Conservation (phyloP, 805 yeast species). For the Schwanniomyces yamadae region DNA sequence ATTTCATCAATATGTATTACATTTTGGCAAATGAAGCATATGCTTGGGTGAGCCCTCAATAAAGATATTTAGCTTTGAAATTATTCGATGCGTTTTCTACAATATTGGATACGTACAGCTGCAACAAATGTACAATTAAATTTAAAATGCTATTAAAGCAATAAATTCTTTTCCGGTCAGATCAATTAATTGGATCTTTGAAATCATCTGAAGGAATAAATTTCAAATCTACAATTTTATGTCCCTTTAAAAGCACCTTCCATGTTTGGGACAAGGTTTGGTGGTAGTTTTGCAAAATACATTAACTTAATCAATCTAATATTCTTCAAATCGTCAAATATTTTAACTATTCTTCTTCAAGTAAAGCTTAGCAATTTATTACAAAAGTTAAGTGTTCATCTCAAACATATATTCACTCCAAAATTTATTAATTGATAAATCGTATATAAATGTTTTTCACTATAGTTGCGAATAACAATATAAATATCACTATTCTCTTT, state of each 20-base stretch:
- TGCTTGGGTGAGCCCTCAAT: slow-evolving; percentile 1
- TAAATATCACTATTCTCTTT: too few relatives aligned
- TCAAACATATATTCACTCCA: too few relatives aligned
- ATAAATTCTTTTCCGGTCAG: slow-evolving; percentile 11
- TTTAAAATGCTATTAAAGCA: slow-evolving; percentile 13
- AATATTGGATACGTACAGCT: slow-evolving; percentile 8
- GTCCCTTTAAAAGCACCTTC: slow-evolving; percentile 11
- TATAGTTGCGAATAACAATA: too few relatives aligned
- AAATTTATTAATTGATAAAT: too few relatives aligned
- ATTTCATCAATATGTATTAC: slow-evolving; percentile 4
- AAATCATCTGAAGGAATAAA: slow-evolving; percentile 14
- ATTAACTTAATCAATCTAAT: too few relatives aligned
- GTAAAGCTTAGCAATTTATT: too few relatives aligned
- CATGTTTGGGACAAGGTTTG: slow-evolving; percentile 1
- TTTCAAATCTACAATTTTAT: slow-evolving; percentile 12
- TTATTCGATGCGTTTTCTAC: neutral
- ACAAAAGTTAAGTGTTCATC: too few relatives aligned
- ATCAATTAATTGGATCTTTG: slow-evolving; percentile 17
- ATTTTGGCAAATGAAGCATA: slow-evolving; percentile 1
- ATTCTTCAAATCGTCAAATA: too few relatives aligned
- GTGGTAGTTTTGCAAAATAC: neutral
- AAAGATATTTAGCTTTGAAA: neutral
- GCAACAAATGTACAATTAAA: slow-evolving; percentile 16
- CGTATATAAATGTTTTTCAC: too few relatives aligned
- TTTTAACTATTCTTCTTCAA: too few relatives aligned